Percentiles rank a stretch among this genome's conserved stretches.
Conservation (phyloP, 1,139 yeast species). For the Sugiyamaella japonica region DNA sequence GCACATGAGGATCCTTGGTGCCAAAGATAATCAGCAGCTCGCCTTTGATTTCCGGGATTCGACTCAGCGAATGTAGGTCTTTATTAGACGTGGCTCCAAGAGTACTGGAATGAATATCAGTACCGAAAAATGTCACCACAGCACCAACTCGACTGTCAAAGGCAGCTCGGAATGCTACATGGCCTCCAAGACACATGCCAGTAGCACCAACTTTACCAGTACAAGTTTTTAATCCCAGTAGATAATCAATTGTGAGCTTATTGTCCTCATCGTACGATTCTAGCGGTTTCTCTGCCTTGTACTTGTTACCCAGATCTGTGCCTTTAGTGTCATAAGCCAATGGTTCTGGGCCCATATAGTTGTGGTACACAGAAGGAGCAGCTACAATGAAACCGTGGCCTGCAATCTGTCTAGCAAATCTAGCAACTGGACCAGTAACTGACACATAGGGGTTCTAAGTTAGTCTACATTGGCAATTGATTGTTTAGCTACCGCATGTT, state of each 20-base stretch:
- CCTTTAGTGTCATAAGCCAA: constrained; percentile 71
- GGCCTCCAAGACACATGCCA: constrained; percentile 89
- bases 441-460: background rate
- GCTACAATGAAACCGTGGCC: constrained; percentile 78
- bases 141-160: constrained; percentile 66
- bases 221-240: constrained; percentile 58
- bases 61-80: constrained; percentile 53
- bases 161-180: constrained; percentile 72
- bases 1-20: constrained; percentile 77
- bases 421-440: constrained; percentile 61
- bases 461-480: background rate
- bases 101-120: constrained; percentile 70
- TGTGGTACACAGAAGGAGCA: constrained; percentile 78
- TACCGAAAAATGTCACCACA: constrained; percentile 75
- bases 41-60: constrained; percentile 44
- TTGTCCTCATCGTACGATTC: constrained; percentile 77
- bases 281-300: constrained; percentile 66
- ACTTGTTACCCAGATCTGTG: constrained; percentile 71
- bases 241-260: constrained; percentile 61
- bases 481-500: background rate
- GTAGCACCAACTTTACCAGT: constrained; percentile 77
- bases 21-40: constrained; percentile 74
- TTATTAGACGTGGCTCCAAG: constrained; percentile 64
- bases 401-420: constrained; percentile 77
- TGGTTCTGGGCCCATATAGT: constrained; percentile 62